These are phyloP conservation scores for Penicillium alfredii DNA, from an alignment of 495 filamentous ascomycete genomes.

Conservation along the genomic window DNA sequence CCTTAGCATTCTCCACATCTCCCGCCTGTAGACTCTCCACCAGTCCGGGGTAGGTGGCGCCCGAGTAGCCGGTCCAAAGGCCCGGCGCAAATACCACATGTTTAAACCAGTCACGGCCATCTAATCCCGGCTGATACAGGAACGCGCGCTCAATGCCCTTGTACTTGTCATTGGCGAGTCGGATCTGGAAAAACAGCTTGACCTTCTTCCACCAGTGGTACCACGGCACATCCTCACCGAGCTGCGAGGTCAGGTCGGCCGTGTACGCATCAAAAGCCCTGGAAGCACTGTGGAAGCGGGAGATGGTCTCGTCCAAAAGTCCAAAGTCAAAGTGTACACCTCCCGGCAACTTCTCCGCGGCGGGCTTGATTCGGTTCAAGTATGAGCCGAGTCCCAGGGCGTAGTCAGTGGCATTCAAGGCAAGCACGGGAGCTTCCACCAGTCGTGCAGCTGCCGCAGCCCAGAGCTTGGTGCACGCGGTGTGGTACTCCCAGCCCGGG, in stretches of 20 bases:
- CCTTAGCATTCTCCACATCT: slow-evolving; percentile 42
- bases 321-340: slow-evolving; percentile 36
- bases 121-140: slow-evolving; percentile 51
- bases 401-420: slow-evolving; percentile 46
- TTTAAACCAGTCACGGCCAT: slow-evolving; percentile 59
- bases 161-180: slow-evolving; percentile 53
- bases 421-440: slow-evolving; percentile 42
- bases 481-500: slow-evolving; percentile 55
- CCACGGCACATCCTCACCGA: slow-evolving; percentile 58
- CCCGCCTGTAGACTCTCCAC: slow-evolving; percentile 54
- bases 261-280: slow-evolving; percentile 49
- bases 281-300: slow-evolving; percentile 41
- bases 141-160: slow-evolving; percentile 59
- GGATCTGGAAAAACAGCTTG: slow-evolving; percentile 50
- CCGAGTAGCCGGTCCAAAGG: slow-evolving; percentile 83
- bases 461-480: slow-evolving; percentile 54
- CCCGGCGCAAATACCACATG: slow-evolving; percentile 70
- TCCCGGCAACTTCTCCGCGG: slow-evolving; percentile 27
- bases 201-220: slow-evolving; percentile 70
- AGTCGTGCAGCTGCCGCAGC: slow-evolving; percentile 43
- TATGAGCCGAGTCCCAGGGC: slow-evolving; percentile 40
- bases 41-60: slow-evolving; percentile 60
- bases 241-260: slow-evolving; percentile 44
- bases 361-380: slow-evolving; percentile 48
- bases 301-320: slow-evolving; percentile 42